Evolutionary conservation across 2,329 filamentous ascomycete genomes (phyloP).

Genomic region (Escovopsis sp.): DNA sequence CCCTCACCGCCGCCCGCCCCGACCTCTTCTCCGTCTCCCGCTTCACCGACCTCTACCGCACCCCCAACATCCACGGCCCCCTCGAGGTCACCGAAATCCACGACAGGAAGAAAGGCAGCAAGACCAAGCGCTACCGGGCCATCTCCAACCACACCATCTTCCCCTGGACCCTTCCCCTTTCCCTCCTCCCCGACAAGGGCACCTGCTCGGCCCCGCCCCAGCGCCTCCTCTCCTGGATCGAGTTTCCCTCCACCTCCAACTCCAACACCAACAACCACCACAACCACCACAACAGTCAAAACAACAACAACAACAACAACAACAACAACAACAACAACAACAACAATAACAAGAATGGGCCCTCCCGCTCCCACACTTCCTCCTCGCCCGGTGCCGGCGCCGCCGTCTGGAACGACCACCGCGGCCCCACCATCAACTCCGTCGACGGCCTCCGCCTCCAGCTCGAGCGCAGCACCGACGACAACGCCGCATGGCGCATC

Average conservation of each 20-base stretch:
- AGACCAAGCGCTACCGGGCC: conserved; percentile 27
- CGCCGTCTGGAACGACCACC: conserved; percentile 19
- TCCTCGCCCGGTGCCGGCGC: conserved; percentile 18
- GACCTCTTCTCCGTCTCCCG: conserved; percentile 85
- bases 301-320: too few species aligned
- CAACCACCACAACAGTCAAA: too few species aligned
- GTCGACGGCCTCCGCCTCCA: conserved; percentile 46
- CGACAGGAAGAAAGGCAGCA: conserved; percentile 28
- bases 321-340: too few species aligned
- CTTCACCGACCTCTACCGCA: conserved; percentile 65
- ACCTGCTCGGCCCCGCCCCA: conserved; percentile 59
- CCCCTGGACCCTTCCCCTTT: conserved; percentile 77
- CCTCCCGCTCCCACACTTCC: conserved; percentile 16
- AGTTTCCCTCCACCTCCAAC: conserved; percentile 37
- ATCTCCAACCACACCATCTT: conserved; percentile 72
- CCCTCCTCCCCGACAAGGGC: conserved; percentile 60
- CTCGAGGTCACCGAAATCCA: conserved; percentile 22
- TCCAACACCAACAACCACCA: too few species aligned
- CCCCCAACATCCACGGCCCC: conserved; percentile 46
- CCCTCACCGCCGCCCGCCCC: conserved; percentile 59
- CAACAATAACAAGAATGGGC: too few species aligned
- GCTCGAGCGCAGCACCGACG: conserved; percentile 39
- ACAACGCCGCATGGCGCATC: conserved; percentile 45
- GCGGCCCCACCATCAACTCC: conserved; percentile 30
- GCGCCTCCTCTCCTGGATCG: conserved; percentile 53